Conservation (phyloP, 108 stramenopile genomes). For the Pseudonitzschia delicatissima region DNA sequence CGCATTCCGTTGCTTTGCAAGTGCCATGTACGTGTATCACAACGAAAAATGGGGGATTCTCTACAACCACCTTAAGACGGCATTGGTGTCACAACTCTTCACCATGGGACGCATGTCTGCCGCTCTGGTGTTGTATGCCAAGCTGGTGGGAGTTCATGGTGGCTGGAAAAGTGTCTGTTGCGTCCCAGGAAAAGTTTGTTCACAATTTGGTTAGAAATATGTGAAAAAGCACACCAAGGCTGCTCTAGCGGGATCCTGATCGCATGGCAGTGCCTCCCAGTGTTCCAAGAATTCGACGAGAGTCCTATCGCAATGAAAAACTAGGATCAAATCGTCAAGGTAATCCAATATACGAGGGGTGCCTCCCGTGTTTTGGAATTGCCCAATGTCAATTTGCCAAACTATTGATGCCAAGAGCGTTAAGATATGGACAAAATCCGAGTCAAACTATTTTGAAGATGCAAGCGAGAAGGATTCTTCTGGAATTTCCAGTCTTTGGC, state of each 20-base stretch:
- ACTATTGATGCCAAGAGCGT: conserved; percentile 64
- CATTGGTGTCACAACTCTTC: conserved; percentile 81
- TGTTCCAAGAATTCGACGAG: conserved; percentile 21
- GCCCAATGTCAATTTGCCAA: conserved; percentile 65
- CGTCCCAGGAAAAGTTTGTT: conserved; percentile 85
- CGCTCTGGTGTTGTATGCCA: conserved; percentile 70
- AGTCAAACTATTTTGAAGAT: conserved; percentile 21
- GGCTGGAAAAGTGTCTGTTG: conserved; percentile 69
- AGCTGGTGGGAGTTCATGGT: conserved; percentile 53
- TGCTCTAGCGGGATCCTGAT: conserved; percentile 72
- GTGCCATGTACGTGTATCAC: conserved; percentile 74
- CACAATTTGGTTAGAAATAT: conserved; percentile 74
- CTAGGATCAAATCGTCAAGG: conserved; percentile 45
- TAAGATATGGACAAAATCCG: conserved; percentile 41
- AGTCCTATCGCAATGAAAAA: conserved; percentile 25
- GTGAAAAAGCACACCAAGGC: conserved; percentile 55
- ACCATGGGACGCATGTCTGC: conserved; percentile 71
- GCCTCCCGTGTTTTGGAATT: conserved; percentile 68
- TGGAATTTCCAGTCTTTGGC: conserved; percentile 32
- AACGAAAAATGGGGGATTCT: conserved; percentile 74
- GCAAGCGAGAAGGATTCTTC: conserved; percentile 25
- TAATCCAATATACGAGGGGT: conserved; percentile 40
- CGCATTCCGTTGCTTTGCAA: conserved; percentile 84
- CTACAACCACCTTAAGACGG: conserved; percentile 72
- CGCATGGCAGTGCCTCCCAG: conserved; percentile 55